Evolutionary conservation across 257 asterid species (phyloP), one percentile per base, ranked within the genome.

Genomic region (Solanum pimpinellifolium): DNA sequence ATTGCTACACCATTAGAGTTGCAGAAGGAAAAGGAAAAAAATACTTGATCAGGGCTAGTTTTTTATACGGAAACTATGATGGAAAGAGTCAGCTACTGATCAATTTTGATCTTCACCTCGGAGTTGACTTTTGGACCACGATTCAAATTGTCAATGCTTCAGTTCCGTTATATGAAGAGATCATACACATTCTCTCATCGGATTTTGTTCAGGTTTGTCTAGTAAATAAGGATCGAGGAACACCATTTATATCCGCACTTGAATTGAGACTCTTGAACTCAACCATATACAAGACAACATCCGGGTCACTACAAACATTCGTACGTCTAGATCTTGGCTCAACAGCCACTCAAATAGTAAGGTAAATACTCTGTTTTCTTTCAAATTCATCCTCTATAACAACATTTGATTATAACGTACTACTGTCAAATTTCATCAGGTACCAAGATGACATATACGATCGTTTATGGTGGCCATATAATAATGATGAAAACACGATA

Each of bases 171-270:
- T 2, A 1, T 5, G 12, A 11, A 47, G 94, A 91, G 87, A 89
- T 91, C 46, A 82, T 92, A 27, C 92, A 90, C 52, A 75, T 66
- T 8, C 86, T 89, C 2, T 82, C 82, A 4, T 87, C 92, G 11
- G 89, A 91, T 85, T 88, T 87, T 75, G n/a, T 89, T 85, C 35
- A 90, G 8, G 84, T 90, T 10, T 92, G 93, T 68, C 85, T 92
- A 2, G 91, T 91, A 47, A 86, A 92, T 44, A 86, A 60, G 0
- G 89, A 83, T 8, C 9, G 2, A 6, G 93, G 92, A 3, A 85
- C 87, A 7, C 94, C 94, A 39, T 89, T 89, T 76, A 88, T 92
- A 31, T 90, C 94, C 0, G 77, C 89, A 11, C 15, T 92, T 15
- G 93, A 92, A 77, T 13, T 92, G 42, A 86, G 93, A 62, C 83